Base-by-base conservation (phyloP, 345 rosid species). In the Salix caprea region DNA sequence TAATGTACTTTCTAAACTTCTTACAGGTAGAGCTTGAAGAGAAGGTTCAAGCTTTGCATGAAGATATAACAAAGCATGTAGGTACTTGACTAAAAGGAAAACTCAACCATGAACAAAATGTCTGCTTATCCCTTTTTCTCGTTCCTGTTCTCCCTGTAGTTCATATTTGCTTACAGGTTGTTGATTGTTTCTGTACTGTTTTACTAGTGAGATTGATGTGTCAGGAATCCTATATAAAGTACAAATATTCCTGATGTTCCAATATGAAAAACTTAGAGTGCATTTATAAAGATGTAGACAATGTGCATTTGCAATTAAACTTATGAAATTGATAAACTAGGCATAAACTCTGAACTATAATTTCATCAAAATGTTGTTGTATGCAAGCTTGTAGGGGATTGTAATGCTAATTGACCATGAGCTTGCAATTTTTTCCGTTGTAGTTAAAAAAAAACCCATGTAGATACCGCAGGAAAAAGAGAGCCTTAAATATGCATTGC, bases 41-140 rank as follows among this genome's bases (percentile, higher is more conserved):
- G 77, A 92, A 91, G 79, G 88, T 82, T 72, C 87, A 46, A 69
- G 81, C 76, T 50, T 86, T 92, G 80, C 97, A 94, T 73, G 87
- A 85, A 75, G 95, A 91, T 78, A 80, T 88, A 80, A 92, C 90
- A 62, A 94, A 90, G 73, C 91, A 92, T 77, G 98, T 92, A 90
- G 73, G 95, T 86, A 80, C 52, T 74, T 67, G 28, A 34, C 42
- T 61, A 66, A 66, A 9, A 46, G 60, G 62, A 78, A 58, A 71
- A 64, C 11, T 56, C 62, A 74, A 70, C 50, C 14, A 36, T 73
- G 19, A 24, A 40, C 32, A 56, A 46, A 44, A 78, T 40, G 69
- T 15, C 32, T 71, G 5, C 5, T 44, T 44, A 37, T 14, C 28
- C 19, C 24, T 42, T 68, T 40, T 66, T 13, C 71, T 74, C 70